Conservation (phyloP, 2,329 filamentous ascomycete species). For the Simplicillium sp. region DNA sequence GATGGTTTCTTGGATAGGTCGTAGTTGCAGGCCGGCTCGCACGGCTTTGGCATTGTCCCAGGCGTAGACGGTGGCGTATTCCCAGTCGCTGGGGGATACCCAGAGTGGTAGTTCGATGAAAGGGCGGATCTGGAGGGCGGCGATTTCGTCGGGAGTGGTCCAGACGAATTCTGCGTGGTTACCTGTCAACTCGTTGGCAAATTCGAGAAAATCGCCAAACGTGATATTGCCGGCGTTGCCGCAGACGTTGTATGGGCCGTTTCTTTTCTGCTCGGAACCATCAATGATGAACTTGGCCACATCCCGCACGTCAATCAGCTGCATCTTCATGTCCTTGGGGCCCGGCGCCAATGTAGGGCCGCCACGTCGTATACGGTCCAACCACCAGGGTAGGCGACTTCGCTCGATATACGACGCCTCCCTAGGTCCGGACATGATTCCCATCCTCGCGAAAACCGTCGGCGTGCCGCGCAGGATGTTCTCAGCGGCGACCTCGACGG, state of each 20-base stretch:
- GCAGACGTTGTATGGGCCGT: background rate
- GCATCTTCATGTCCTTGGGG: background rate
- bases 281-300: background rate
- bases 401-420: background rate
- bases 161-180: background rate
- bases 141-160: background rate
- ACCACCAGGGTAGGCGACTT: background rate
- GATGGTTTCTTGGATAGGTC: background rate
- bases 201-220: background rate
- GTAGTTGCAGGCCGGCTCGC: background rate
- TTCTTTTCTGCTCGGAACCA: background rate
- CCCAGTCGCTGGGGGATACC: background rate
- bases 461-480: background rate
- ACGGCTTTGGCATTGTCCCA: background rate
- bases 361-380: background rate
- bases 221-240: background rate
- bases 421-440: background rate
- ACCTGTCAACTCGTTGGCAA: background rate
- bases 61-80: background rate
- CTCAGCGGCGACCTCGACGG: slow-evolving; percentile 1
- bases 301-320: slow-evolving; percentile 1
- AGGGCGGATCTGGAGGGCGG: background rate
- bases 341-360: background rate
- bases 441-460: background rate
- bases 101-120: slow-evolving; percentile 2